Percentiles rank a stretch among this genome's conserved stretches.
Conservation (phyloP, 139 green algal species). For the Auxenochlorella pyrenoidosa region DNA sequence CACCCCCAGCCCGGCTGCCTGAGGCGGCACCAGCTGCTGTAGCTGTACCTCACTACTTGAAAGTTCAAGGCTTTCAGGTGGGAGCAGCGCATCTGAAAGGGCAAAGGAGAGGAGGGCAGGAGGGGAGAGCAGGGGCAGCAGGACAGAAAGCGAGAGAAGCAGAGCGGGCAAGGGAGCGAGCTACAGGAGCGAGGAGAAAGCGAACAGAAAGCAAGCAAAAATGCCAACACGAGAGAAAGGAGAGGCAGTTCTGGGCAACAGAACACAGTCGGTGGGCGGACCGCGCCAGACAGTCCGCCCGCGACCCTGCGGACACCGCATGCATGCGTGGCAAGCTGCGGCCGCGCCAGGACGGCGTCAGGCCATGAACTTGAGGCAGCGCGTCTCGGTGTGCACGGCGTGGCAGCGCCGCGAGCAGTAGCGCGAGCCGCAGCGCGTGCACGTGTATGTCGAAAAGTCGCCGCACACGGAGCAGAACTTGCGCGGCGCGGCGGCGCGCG, state of each 20-base stretch:
- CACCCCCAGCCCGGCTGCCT: background rate
- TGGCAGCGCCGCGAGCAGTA: slow-evolving; percentile 82
- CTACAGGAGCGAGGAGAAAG: background rate
- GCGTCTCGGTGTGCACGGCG: slow-evolving; percentile 78
- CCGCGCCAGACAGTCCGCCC: background rate
- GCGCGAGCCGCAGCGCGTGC: slow-evolving; percentile 76
- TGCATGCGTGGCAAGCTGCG: too few relatives aligned
- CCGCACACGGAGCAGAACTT: slow-evolving; percentile 78
- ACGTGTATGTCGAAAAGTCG: slow-evolving; percentile 73
- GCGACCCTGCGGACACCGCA: background rate
- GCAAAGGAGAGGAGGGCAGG: background rate
- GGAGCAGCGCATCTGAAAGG: background rate
- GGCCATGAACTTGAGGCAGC: slow-evolving; percentile 86
- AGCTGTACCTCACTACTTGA: background rate
- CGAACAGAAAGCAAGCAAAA: background rate
- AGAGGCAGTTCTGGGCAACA: background rate
- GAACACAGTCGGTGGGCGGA: background rate
- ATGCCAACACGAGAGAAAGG: background rate
- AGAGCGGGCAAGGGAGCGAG: background rate
- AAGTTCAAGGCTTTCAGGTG: background rate
- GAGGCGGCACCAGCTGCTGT: background rate
- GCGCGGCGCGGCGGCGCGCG: slow-evolving; percentile 46
- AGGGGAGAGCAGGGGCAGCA: background rate
- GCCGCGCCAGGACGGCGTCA: background rate
- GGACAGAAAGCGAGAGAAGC: background rate